Evolutionary conservation across 352 stramenopile species (phyloP).

Genomic region (Pythium aquatile): DNA sequence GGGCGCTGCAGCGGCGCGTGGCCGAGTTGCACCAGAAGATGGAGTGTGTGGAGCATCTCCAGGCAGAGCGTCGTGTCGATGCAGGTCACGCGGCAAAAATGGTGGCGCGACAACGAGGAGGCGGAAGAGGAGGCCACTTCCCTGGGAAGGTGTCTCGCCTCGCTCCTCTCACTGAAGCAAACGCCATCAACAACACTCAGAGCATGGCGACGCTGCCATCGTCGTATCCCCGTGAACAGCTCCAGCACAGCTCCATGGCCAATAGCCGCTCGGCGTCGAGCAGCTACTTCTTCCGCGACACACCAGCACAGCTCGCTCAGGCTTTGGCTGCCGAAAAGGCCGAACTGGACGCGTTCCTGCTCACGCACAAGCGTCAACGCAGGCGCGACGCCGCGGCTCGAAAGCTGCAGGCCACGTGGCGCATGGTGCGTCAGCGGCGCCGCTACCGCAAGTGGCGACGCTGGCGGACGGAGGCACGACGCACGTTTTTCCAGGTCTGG

Average conservation of each 20-base stretch:
- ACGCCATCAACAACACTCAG: background rate
- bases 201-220: constrained; percentile 7
- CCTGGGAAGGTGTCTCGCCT: background rate
- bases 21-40: constrained; percentile 25
- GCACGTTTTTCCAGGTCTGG: constrained; percentile 52
- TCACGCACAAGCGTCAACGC: constrained; percentile 26
- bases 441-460: constrained; percentile 49
- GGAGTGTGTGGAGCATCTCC: constrained; percentile 18
- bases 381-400: constrained; percentile 31
- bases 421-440: constrained; percentile 41
- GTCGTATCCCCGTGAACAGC: background rate
- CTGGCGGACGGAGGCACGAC: constrained; percentile 29
- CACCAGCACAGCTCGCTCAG: constrained; percentile 16
- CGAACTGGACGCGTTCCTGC: constrained; percentile 35
- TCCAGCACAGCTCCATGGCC: background rate
- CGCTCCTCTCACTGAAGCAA: background rate
- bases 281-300: constrained; percentile 24
- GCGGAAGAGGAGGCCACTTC: background rate
- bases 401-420: constrained; percentile 56
- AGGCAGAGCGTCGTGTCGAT: background rate
- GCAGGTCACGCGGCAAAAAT: background rate
- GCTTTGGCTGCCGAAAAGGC: constrained; percentile 14
- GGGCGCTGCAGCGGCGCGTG: constrained; percentile 13
- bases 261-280: constrained; percentile 8
- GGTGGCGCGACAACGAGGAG: background rate